Base-by-base conservation (phyloP, 2,329 filamentous ascomycete species). In the Fusarium globosum region DNA sequence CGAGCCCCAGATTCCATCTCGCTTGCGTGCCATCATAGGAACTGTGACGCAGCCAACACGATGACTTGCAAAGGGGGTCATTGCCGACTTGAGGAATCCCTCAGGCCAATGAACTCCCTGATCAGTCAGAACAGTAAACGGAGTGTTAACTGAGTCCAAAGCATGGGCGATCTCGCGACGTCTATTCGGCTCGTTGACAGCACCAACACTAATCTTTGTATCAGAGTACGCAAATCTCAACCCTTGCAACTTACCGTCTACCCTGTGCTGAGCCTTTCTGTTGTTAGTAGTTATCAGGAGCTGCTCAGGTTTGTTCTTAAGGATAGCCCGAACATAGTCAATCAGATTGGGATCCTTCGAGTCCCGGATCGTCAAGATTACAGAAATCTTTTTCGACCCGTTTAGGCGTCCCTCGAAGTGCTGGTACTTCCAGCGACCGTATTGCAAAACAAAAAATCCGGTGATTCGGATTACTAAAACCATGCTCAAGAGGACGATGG, bases 141-240 rank as follows among this genome's bases (percentile, higher is more conserved):
- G 11, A 18, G 56, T 63, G 1, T 9, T 16, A 36, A 70, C 26
- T 4, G 18, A 26, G 5, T 18, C 39, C 15, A 76, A 28, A 11
- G 71, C 75, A 13, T 73, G 73, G 7, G 41, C 43, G 15, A 77
- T 68, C 52, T 77, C 71, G 1, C 57, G 64, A 16, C 75, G 72
- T 13, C 69, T 76, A 49, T 69, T 76, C 33, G 42, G 49, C 18
- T 46, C 55, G 14, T 55, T 49, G 8, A 76, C 61, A 6, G 73
- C 57, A n/a, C 75, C 75, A 13, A 77, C 38, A n/a, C 69, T 61
- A 13, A 77, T 63, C 28, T 57, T 39, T 0, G 69, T 72, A 10
- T n/a, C 12, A 6, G 28, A 51, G 21, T 41, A 76, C 15, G 38
- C 26, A 12, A 11, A 8, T 16, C 57, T 28, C 2, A 77, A 28